Conservation (phyloP, 495 filamentous ascomycete genomes). For the Penicillium mononematosum region DNA sequence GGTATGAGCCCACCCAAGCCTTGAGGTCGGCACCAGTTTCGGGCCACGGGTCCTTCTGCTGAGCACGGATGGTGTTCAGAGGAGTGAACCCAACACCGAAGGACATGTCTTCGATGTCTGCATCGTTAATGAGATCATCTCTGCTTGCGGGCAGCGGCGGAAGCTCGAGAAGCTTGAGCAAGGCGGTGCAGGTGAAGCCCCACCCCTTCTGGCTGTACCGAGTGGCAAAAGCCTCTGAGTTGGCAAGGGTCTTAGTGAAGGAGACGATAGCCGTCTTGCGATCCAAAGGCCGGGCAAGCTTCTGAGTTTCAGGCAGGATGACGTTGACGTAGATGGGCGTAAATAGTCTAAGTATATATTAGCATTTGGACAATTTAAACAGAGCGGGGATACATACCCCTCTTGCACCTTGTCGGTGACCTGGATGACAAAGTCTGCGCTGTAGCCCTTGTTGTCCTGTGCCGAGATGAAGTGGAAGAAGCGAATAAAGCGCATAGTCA, state of each 20-base stretch:
- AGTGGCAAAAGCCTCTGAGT: conserved; percentile 74
- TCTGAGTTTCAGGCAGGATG: conserved; percentile 83
- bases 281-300: conserved; percentile 80
- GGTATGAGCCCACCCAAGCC: conserved; percentile 71
- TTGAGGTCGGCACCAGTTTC: conserved; percentile 73
- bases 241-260: conserved; percentile 82
- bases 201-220: conserved; percentile 75
- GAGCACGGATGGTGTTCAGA: conserved; percentile 79
- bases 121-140: conserved; percentile 76
- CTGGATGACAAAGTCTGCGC: conserved; percentile 83
- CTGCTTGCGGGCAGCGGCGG: conserved; percentile 69
- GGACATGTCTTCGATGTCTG: conserved; percentile 88
- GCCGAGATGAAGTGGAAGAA: conserved; percentile 91
- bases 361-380: conserved; percentile 16
- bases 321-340: conserved; percentile 77
- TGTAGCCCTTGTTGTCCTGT: conserved; percentile 70
- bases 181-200: conserved; percentile 78
- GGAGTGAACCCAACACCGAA: conserved; percentile 93
- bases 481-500: conserved; percentile 77
- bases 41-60: conserved; percentile 70
- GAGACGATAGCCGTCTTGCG: conserved; percentile 93
- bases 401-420: conserved; percentile 77
- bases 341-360: conserved; percentile 60
- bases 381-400: conserved; percentile 47
- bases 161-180: conserved; percentile 85